Percentiles rank a stretch among this genome's conserved stretches.
Conservation (phyloP, 768 basidiomycete species). For the Neoboletus subvelutipes region DNA sequence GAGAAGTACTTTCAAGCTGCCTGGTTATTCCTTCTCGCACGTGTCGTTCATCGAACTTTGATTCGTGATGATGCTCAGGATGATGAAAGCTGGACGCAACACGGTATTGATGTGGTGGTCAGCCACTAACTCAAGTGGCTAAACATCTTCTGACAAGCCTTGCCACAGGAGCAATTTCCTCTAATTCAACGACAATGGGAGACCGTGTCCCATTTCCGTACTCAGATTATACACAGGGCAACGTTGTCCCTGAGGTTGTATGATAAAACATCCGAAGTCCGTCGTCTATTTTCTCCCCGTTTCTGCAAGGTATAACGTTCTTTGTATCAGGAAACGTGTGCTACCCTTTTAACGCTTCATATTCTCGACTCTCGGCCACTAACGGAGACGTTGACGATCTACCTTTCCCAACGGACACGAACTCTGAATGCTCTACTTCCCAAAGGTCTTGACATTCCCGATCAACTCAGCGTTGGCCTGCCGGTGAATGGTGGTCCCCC, state of each 20-base stretch:
- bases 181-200: slow-evolving; percentile 95
- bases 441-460: slow-evolving; percentile 28
- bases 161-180: slow-evolving; percentile 74
- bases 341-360: slow-evolving; percentile 79
- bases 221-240: slow-evolving; percentile 88
- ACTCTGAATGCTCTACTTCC: slow-evolving; percentile 48
- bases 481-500: slow-evolving; percentile 38
- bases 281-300: slow-evolving; percentile 22
- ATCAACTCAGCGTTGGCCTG: slow-evolving; percentile 32
- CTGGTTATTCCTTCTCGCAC: slow-evolving; percentile 82
- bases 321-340: slow-evolving; percentile 60
- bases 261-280: slow-evolving; percentile 51
- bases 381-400: slow-evolving; percentile 64
- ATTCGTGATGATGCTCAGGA: slow-evolving; percentile 63
- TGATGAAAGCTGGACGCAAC: slow-evolving; percentile 55
- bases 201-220: slow-evolving; percentile 77
- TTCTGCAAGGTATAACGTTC: not conserved
- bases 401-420: slow-evolving; percentile 70
- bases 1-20: slow-evolving; percentile 80
- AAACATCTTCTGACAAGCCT: not conserved
- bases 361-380: slow-evolving; percentile 87
- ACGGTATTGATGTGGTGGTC: slow-evolving; percentile 65
- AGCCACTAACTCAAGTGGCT: slow-evolving; percentile 14
- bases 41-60: slow-evolving; percentile 80
- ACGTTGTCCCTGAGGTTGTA: slow-evolving; percentile 72